phyloP scores from a whole-genome alignment of 352 stramenopile genomes.

The Globisporangium heterothallicum region DNA sequence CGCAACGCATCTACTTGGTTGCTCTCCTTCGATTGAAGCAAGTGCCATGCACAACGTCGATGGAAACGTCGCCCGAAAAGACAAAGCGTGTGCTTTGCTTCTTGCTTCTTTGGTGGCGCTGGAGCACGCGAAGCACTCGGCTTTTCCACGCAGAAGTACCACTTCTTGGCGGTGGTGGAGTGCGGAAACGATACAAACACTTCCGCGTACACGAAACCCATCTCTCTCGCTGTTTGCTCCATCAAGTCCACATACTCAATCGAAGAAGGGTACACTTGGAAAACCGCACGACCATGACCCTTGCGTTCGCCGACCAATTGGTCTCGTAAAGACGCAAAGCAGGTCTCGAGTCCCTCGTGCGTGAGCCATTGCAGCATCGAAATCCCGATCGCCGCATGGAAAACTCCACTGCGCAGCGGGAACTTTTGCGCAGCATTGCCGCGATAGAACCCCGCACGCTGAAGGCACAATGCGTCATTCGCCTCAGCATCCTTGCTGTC shows the following conservation, averaged over 20 bases:
- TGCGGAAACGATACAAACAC: constrained; percentile 71
- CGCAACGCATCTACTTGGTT: constrained; percentile 14
- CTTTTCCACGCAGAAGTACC: constrained; percentile 46
- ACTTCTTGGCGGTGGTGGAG: constrained; percentile 63
- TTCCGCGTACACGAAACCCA: constrained; percentile 47
- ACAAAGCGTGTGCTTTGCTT: constrained; percentile 18
- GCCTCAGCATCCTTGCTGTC: neutral
- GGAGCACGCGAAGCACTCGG: neutral
- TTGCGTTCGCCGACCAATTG: constrained; percentile 14
- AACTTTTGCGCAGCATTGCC: constrained; percentile 61
- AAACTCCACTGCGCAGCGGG: constrained; percentile 35
- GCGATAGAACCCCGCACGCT: constrained; percentile 46
- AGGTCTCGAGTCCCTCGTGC: constrained; percentile 45
- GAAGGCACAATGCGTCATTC: constrained; percentile 1
- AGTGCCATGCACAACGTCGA: constrained; percentile 52
- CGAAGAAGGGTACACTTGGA: constrained; percentile 66
- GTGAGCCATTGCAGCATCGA: constrained; percentile 84
- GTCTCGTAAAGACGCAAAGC: constrained; percentile 43
- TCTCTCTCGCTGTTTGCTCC: constrained; percentile 36
- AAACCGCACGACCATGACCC: constrained; percentile 26
- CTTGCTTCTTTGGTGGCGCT: constrained; percentile 1
- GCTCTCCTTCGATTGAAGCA: constrained; percentile 16
- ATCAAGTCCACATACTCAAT: constrained; percentile 52
- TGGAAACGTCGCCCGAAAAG: constrained; percentile 58
- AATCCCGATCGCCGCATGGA: constrained; percentile 60